phyloP scores from a whole-genome alignment of 495 filamentous ascomycete genomes.

The Hypoxylon perforatum region DNA sequence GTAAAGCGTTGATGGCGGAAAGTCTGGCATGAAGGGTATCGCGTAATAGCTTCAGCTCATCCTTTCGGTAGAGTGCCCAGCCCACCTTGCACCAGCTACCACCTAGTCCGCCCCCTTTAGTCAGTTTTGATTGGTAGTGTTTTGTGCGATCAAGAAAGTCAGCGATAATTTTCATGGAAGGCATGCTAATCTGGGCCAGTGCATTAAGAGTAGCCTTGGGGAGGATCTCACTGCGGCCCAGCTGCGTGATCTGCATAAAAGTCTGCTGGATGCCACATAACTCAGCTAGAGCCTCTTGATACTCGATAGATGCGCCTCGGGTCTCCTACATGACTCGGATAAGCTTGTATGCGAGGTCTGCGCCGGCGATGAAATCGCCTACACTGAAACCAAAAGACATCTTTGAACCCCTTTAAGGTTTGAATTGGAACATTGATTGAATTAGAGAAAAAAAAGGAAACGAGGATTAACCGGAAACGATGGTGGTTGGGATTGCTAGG shows the following conservation, averaged over 20 bases:
- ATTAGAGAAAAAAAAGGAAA: too few species aligned
- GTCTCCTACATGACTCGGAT: constrained; percentile 33
- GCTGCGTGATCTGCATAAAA: constrained; percentile 26
- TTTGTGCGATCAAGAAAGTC: constrained; percentile 21
- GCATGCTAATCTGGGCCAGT: constrained; percentile 23
- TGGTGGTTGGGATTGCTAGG: too few species aligned
- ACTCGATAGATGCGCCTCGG: constrained; percentile 22
- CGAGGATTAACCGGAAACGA: too few species aligned
- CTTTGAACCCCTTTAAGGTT: background rate
- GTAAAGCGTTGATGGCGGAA: constrained; percentile 6
- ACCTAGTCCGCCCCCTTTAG: background rate
- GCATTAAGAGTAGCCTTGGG: constrained; percentile 19
- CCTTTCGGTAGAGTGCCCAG: constrained; percentile 15
- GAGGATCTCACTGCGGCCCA: constrained; percentile 14
- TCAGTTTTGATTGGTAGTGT: constrained; percentile 20
- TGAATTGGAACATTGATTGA: too few species aligned
- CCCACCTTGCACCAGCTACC: constrained; percentile 19
- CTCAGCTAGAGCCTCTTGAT: constrained; percentile 32
- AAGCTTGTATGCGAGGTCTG: constrained; percentile 32
- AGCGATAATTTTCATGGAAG: constrained; percentile 21
- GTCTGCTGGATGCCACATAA: constrained; percentile 27
- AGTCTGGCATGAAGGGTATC: constrained; percentile 10
- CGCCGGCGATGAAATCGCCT: constrained; percentile 39
- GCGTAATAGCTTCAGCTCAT: constrained; percentile 4
- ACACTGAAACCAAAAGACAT: constrained; percentile 43